These are phyloP conservation scores for Penicillium cinerascens DNA, from an alignment of 495 filamentous ascomycete genomes.

Conservation along the genomic window DNA sequence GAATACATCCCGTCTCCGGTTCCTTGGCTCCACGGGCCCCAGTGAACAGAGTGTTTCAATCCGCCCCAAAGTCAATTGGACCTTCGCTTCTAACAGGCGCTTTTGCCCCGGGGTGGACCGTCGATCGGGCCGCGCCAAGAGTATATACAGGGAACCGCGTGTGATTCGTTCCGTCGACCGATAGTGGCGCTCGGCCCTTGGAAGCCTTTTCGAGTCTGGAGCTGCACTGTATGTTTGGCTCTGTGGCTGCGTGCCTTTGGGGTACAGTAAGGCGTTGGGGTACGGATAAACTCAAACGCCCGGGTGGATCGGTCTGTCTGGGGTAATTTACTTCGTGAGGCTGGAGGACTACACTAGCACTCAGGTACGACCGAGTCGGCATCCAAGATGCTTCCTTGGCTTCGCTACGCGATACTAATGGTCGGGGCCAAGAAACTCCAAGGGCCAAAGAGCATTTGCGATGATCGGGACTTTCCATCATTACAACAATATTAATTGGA, in stretches of 20 bases:
- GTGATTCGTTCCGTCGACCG: constrained; percentile 8
- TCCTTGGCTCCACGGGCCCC: not conserved
- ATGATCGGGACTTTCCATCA: too few species aligned
- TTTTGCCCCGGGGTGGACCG: not conserved
- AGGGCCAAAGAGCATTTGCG: too few species aligned
- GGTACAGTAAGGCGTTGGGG: not conserved
- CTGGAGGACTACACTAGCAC: not conserved
- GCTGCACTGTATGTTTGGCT: not conserved
- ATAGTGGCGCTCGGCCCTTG: not conserved
- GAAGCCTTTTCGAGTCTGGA: not conserved
- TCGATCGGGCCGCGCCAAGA: constrained; percentile 2
- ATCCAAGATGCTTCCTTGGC: too few species aligned
- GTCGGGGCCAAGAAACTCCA: too few species aligned
- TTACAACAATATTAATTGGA: too few species aligned
- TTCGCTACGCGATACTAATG: too few species aligned
- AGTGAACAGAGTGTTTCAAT: not conserved
- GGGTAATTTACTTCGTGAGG: not conserved
- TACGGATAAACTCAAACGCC: not conserved
- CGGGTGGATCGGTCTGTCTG: not conserved
- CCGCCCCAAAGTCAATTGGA: not conserved
- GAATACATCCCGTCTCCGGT: too few species aligned
- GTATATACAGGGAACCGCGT: not conserved
- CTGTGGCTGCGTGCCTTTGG: not conserved
- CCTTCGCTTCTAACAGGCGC: not conserved
- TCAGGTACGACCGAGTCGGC: not conserved